Evolutionary conservation across 768 basidiomycete genomes (phyloP).

Genomic region (Tylopilus rubrobrunneus): DNA sequence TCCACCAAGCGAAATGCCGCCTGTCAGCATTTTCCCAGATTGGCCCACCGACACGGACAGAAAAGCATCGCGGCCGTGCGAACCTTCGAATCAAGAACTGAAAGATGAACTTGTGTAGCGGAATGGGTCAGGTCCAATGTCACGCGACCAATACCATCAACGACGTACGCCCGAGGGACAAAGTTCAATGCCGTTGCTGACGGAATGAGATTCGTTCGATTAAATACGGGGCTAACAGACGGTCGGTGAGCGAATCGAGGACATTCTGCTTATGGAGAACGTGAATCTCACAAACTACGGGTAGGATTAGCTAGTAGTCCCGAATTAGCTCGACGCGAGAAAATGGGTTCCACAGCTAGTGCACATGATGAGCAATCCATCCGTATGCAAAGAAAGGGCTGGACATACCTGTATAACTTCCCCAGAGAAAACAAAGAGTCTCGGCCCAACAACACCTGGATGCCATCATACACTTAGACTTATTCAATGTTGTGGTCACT

Average conservation of each 20-base stretch:
- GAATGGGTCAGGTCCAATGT: too few relatives aligned
- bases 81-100: constrained; percentile 55
- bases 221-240: too few relatives aligned
- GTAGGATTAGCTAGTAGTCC: constrained; percentile 38
- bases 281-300: constrained; percentile 13
- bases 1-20: constrained; percentile 67
- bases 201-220: too few relatives aligned
- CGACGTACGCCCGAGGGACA: too few relatives aligned
- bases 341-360: constrained; percentile 13
- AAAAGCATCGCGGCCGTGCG: background rate
- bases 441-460: constrained; percentile 67
- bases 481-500: background rate
- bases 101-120: too few relatives aligned
- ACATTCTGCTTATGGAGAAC: background rate
- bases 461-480: constrained; percentile 15
- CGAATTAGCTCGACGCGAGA: background rate
- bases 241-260: background rate
- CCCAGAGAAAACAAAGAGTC: constrained; percentile 50
- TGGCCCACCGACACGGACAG: background rate
- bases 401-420: constrained; percentile 55
- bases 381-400: background rate
- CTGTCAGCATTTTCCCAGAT: constrained; percentile 1
- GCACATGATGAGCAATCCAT: constrained; percentile 13
- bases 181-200: too few relatives aligned
- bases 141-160: too few relatives aligned